Evolutionary conservation across 2,329 filamentous ascomycete species (phyloP), one percentile per base, ranked within the genome.

Genomic region (Sclerotinia subarctica): DNA sequence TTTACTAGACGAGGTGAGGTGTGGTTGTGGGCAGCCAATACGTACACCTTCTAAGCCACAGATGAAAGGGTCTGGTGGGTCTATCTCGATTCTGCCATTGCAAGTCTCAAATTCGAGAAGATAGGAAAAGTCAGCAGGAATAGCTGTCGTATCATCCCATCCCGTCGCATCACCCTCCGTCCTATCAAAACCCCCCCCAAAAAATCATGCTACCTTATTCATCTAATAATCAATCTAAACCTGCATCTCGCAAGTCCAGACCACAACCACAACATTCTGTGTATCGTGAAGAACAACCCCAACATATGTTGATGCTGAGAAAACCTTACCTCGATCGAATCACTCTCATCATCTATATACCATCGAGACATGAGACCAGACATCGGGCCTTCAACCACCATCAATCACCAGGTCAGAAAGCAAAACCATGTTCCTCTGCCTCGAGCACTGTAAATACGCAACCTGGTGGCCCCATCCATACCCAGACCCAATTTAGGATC

Each of bases 1-100:
- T 35, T 56, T 60, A 13, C 4, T 60, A 32, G 42, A 5, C 8
- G 26, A 47, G 46, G 19, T 13, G 8, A 13, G n/a, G 26, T 26
- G 42, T n/a, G 19, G 42, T 59, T 46, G 24, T 47, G 5, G 42
- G 15, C 35, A 60, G 11, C 10, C 5, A 47, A n/a, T 32, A 47
- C 4, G 26, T 47, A 47, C 24, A 60, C 19, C 42, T n/a, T 32
- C 42, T 46, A 5, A 47, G 57, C 57, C 42, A 60, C 17, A 47
- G 57, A 47, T 47, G 6, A 60, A 47, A n/a, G 57, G 57, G 57
- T 47, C 57, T n/a, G n/a, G n/a, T n/a, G n/a, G n/a, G n/a, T n/a
- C n/a, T n/a, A n/a, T n/a, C n/a, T n/a, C n/a, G n/a, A n/a, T n/a
- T n/a, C 57, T 60, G 15, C 38, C 38, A 8, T 46, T 19, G 21